Evolutionary conservation across 495 filamentous ascomycete species (phyloP), one percentile per base, ranked within the genome.

Genomic region (Annulohypoxylon moriforme): DNA sequence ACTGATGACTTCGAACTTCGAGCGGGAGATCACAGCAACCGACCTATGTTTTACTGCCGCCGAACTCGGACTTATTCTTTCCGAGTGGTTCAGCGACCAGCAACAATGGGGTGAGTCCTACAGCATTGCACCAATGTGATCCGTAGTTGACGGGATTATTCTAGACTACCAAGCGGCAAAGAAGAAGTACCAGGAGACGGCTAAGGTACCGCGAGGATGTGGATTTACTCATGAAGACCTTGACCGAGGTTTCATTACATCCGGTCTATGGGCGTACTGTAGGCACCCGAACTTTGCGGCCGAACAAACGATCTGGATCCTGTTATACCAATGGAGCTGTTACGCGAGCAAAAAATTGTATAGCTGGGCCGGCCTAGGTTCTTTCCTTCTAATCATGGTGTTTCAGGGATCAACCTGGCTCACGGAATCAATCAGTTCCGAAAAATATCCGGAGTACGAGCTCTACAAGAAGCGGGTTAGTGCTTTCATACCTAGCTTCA

Each of bases 211-310:
- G 9, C 78, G 78, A 5, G 84, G 81, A 36, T 74, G 56, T 42
- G 66, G 63, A 8, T 90, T 83, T 69, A 83, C 83, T 2, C 87
- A 88, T 60, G 90, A 89, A 69, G 94, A 98, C 66, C 86, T 99
- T 1, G 94, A 98, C 72, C 90, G 96, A 47, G 96, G 96, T 49
- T 99, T 99, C 78, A 86, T 92, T 52, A 90, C 93, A 36, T 89
- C 85, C 2, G 96, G 96, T 0, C 84, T 99, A 20, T 99, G 91
- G 91, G 90, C 89, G 0, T 93, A 87, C 76, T 92, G 89, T 64
- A 89, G 96, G 8, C 96, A 99, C 79, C 96, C 96, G 40, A 98
- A 98, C 81, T 98, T 98, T 76, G 88, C 90, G 27, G 92, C 93
- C 40, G 96, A 99, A 80, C 95, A 98, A 81, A 86, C 90, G 27